Evolutionary conservation across 2,329 filamentous ascomycete species (phyloP).

Genomic region (Colletotrichum agaves): DNA sequence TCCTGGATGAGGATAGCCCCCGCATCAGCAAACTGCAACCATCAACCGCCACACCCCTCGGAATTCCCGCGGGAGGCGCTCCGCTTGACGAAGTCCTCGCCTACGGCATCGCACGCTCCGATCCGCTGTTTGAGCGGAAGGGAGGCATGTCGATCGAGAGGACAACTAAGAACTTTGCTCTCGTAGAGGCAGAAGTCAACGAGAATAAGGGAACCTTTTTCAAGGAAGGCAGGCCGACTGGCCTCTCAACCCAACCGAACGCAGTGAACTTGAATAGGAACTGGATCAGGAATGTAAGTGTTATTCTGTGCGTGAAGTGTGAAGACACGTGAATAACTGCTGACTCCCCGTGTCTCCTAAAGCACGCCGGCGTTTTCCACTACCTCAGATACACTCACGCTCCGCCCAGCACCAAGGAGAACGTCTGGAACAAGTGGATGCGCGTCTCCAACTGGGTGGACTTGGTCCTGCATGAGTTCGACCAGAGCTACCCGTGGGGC

Average conservation of each 20-base stretch:
- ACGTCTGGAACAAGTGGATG: constrained; percentile 26
- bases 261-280: background rate
- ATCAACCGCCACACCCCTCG: background rate
- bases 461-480: constrained; percentile 18
- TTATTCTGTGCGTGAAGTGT: too few species aligned
- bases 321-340: background rate
- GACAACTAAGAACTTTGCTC: background rate
- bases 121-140: background rate
- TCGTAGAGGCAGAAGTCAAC: background rate
- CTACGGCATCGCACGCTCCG: constrained; percentile 1
- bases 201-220: background rate
- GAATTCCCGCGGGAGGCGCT: background rate
- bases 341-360: background rate
- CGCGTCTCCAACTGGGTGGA: constrained; percentile 29
- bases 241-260: background rate
- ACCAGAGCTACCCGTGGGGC: constrained; percentile 8
- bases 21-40: background rate
- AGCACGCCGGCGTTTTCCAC: background rate
- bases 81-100: background rate
- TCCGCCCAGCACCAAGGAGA: background rate
- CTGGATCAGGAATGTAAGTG: constrained; percentile 9
- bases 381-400: background rate
- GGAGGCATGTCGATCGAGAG: background rate
- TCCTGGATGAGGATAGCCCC: background rate
- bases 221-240: background rate